phyloP scores from a whole-genome alignment of 768 basidiomycete species.

The Tylopilus felleus region DNA sequence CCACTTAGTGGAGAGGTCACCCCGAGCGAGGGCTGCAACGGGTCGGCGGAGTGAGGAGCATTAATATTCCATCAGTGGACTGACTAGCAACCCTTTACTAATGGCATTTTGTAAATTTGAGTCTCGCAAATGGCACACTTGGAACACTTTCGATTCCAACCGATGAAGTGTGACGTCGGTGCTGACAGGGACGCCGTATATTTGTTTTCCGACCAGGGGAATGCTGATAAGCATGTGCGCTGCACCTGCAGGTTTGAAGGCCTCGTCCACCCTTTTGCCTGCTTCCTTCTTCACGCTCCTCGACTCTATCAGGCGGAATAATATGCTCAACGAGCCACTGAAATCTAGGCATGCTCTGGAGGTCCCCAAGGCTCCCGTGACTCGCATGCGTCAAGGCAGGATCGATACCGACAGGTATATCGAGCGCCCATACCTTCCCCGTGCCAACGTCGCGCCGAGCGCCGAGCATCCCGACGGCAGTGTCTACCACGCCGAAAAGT shows the following conservation, averaged over 20 bases:
- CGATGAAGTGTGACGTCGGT: not conserved
- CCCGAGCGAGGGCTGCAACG: conserved; percentile 7
- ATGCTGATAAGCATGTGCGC: conserved; percentile 18
- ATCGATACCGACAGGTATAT: conserved; percentile 26
- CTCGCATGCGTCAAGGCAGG: conserved; percentile 17
- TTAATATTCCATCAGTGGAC: conserved; percentile 3
- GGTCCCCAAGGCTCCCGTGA: conserved; percentile 22
- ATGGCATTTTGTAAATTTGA: conserved; percentile 17
- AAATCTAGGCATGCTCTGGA: conserved; percentile 17
- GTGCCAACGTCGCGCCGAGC: conserved; percentile 29
- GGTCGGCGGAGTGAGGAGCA: conserved; percentile 14
- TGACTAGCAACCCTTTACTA: conserved; percentile 3
- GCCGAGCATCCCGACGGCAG: conserved; percentile 23
- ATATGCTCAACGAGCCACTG: conserved; percentile 18
- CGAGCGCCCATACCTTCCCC: conserved; percentile 27
- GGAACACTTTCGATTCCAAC: not conserved
- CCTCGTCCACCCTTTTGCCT: conserved; percentile 13
- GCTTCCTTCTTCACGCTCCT: conserved; percentile 21
- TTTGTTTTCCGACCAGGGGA: conserved; percentile 18
- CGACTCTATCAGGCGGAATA: conserved; percentile 17
- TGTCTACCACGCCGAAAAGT: conserved; percentile 14
- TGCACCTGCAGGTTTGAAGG: conserved; percentile 5
- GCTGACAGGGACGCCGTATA: not conserved
- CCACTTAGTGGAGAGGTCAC: conserved; percentile 19
- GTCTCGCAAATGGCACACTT: conserved; percentile 3